phyloP scores from a whole-genome alignment of 192 early-diverging fungal genomes.

The Backusella sp. region DNA sequence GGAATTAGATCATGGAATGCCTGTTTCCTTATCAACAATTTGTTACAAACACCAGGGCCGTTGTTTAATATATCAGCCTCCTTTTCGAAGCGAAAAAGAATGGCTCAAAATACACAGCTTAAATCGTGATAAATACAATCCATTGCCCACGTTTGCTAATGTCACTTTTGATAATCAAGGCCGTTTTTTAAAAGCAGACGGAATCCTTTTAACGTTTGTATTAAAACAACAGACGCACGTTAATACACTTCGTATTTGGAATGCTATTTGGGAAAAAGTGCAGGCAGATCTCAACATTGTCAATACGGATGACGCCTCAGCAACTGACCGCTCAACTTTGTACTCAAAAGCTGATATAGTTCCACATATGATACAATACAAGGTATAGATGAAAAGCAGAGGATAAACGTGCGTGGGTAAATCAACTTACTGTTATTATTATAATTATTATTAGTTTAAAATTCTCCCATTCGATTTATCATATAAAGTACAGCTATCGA shows the following conservation, averaged over 20 bases:
- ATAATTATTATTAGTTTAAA: slow-evolving; percentile 14
- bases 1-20: not conserved
- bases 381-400: not conserved
- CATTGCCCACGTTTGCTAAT: slow-evolving; percentile 26
- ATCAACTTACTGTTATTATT: not conserved
- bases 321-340: not conserved
- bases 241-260: slow-evolving; percentile 17
- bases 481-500: slow-evolving; percentile 41
- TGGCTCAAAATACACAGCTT: slow-evolving; percentile 6
- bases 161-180: slow-evolving; percentile 18
- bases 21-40: slow-evolving; percentile 13
- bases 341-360: not conserved
- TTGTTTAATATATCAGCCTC: slow-evolving; percentile 59
- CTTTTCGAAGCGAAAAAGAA: slow-evolving; percentile 12
- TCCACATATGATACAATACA: slow-evolving; percentile 17
- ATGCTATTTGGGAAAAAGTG: slow-evolving; percentile 18
- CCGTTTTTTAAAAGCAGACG: slow-evolving; percentile 38
- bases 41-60: slow-evolving; percentile 20
- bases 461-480: slow-evolving; percentile 27
- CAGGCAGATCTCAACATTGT: not conserved
- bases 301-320: not conserved
- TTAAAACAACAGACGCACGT: slow-evolving; percentile 19
- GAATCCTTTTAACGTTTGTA: slow-evolving; percentile 55
- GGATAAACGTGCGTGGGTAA: not conserved
- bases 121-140: slow-evolving; percentile 2